phyloP scores from a whole-genome alignment of 2,329 filamentous ascomycete species.

The Teratosphaeria zuluensis region DNA sequence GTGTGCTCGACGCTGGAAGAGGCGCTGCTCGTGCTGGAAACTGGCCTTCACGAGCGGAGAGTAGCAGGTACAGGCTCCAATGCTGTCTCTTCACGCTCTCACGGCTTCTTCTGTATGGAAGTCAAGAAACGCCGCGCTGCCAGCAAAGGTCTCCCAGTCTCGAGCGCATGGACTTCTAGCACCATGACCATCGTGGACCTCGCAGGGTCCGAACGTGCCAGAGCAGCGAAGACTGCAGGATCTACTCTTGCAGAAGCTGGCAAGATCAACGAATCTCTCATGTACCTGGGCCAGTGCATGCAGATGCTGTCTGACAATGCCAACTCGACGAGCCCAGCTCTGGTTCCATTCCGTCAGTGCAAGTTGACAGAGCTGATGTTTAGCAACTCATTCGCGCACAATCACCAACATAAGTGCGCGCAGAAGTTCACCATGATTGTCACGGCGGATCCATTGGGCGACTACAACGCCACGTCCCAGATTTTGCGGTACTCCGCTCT shows the following conservation, averaged over 20 bases:
- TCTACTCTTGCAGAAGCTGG: slow-evolving; percentile 88
- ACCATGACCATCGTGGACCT: slow-evolving; percentile 83
- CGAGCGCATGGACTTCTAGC: slow-evolving; percentile 60
- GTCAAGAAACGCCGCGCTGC: slow-evolving; percentile 66
- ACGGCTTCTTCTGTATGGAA: slow-evolving; percentile 93
- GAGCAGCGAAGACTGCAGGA: slow-evolving; percentile 88
- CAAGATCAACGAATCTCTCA: slow-evolving; percentile 96
- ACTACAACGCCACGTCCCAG: slow-evolving; percentile 94
- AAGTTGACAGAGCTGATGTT: slow-evolving; percentile 45
- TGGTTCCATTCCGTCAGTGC: slow-evolving; percentile 62
- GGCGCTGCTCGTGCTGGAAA: slow-evolving; percentile 80
- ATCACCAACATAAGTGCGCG: slow-evolving; percentile 45
- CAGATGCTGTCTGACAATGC: slow-evolving; percentile 84
- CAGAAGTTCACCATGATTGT: slow-evolving; percentile 95
- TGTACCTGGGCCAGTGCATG: slow-evolving; percentile 95
- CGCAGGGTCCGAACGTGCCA: slow-evolving; percentile 78
- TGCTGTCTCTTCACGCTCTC: slow-evolving; percentile 81
- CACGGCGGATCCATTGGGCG: slow-evolving; percentile 82
- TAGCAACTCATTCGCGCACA: slow-evolving; percentile 36
- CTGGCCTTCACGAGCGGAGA: slow-evolving; percentile 74
- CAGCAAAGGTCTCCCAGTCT: slow-evolving; percentile 30
- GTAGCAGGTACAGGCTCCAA: slow-evolving; percentile 90
- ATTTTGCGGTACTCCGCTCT: slow-evolving; percentile 91
- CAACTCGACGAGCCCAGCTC: slow-evolving; percentile 41
- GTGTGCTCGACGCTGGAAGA: slow-evolving; percentile 75